Evolutionary conservation across 2,329 filamentous ascomycete genomes (phyloP), one percentile per base, ranked within the genome.

Genomic region (Tolypocladium sp.): DNA sequence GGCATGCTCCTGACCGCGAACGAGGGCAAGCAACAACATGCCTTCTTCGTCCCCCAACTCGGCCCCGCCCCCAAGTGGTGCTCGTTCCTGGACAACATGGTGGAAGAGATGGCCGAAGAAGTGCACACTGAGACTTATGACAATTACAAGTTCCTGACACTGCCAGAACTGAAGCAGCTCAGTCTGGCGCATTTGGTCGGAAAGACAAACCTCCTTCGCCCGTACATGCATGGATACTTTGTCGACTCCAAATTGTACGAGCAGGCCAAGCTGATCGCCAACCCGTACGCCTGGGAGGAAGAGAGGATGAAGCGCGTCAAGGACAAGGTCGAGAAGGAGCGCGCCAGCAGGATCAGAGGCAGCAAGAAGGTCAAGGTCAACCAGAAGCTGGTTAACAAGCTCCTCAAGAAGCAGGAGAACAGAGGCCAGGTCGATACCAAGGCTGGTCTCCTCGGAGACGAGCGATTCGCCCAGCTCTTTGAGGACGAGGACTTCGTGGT

Each of bases 151-250:
- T 99, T 99, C 83, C 80, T 99, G 70, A 96, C 93, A 2, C 74
- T 91, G 62, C 86, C 90, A 51, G 92, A 99, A 72, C 81, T 99
- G 57, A 89, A 90, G 67, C 85, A 88, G 41, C 83, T 99, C 64
- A 95, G 91, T 71, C 75, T 99, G 69, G 88, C 90, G 57, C 93
- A 97, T 71, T 80, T 99, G 55, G 83, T 99, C 59, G 93, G 93
- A 64, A 92, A 91, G 67, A 96, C 92, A 35, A 94, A 90, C 69
- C 78, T 97, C 25, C 79, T 99, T 46, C 84, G 93, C 52, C 94
- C 94, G 51, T 99, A 99, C 71, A 99, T 99, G 95, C 94, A 99
- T 72, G 95, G 94, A 66, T 97, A 94, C 80, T 99, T 99, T 76
- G 92, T 99, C 55, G 91, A 90, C 41, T 93, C 95, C 67, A 91